Evolutionary conservation across 2,329 filamentous ascomycete genomes (phyloP).

Genomic region (Penicillium hordei): DNA sequence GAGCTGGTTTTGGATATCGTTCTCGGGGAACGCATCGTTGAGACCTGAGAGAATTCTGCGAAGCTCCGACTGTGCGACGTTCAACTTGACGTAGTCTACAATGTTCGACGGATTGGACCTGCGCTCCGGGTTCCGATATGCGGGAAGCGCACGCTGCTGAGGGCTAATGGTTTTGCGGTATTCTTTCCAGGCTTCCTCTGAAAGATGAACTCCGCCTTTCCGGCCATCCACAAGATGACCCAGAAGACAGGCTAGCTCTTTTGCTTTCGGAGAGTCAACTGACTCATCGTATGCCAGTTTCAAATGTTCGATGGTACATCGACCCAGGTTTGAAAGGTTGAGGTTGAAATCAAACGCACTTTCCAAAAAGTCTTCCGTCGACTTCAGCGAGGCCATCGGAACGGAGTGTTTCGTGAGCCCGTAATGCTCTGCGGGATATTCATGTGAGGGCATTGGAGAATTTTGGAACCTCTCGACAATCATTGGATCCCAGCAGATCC

Average conservation of each 20-base stretch:
- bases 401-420: constrained; percentile 49
- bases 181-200: constrained; percentile 39
- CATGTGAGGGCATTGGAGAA: constrained; percentile 44
- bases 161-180: constrained; percentile 39
- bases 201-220: constrained; percentile 47
- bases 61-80: constrained; percentile 37
- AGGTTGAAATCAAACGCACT: constrained; percentile 51
- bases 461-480: constrained; percentile 56
- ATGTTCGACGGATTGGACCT: constrained; percentile 37
- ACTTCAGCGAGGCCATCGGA: constrained; percentile 43
- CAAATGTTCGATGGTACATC: constrained; percentile 53
- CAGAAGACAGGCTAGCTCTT: constrained; percentile 43
- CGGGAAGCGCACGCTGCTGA: constrained; percentile 31
- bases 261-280: constrained; percentile 35
- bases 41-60: constrained; percentile 35
- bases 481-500: constrained; percentile 59
- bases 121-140: constrained; percentile 36
- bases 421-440: constrained; percentile 44
- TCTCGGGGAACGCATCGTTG: constrained; percentile 27
- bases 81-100: constrained; percentile 48
- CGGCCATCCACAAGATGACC: constrained; percentile 49
- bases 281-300: constrained; percentile 55
- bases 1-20: constrained; percentile 8
- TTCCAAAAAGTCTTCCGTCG: constrained; percentile 42
- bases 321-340: constrained; percentile 50